Evolutionary conservation across 2,329 filamentous ascomycete genomes (phyloP).

Genomic region (Cladophialophora psammophila): DNA sequence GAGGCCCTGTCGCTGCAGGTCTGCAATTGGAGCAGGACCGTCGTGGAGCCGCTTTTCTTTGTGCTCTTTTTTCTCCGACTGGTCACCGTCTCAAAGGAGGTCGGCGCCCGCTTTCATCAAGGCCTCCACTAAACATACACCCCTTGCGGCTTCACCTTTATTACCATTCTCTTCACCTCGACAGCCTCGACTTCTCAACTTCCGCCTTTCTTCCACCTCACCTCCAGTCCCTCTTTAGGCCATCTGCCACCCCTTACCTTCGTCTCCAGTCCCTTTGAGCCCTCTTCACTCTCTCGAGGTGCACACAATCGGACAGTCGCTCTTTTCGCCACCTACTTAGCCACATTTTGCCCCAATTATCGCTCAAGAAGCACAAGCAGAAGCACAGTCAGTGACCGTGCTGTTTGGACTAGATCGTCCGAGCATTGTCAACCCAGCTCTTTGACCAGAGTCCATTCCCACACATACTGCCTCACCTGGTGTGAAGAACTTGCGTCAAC

Average conservation of each 20-base stretch:
- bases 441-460: conserved; percentile 34
- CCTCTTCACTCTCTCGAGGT: conserved; percentile 37
- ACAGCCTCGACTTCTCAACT: conserved; percentile 19
- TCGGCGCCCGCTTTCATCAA: not conserved
- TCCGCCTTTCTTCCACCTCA: conserved; percentile 18
- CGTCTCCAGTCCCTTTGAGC: conserved; percentile 24
- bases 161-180: conserved; percentile 20
- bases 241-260: conserved; percentile 29
- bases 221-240: conserved; percentile 31
- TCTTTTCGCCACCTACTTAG: conserved; percentile 25
- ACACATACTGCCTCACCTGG: conserved; percentile 34
- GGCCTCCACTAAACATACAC: conserved; percentile 18
- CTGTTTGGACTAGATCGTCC: conserved; percentile 27
- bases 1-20: conserved; percentile 1
- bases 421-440: conserved; percentile 28
- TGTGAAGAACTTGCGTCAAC: conserved; percentile 34
- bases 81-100: conserved; percentile 12
- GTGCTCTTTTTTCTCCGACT: conserved; percentile 13
- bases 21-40: conserved; percentile 18
- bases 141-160: conserved; percentile 7
- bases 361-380: conserved; percentile 18
- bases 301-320: conserved; percentile 27
- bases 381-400: conserved; percentile 38
- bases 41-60: conserved; percentile 21
- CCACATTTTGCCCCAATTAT: not conserved